phyloP scores from a whole-genome alignment of 2,329 filamentous ascomycete species.

The Metarhizium album region DNA sequence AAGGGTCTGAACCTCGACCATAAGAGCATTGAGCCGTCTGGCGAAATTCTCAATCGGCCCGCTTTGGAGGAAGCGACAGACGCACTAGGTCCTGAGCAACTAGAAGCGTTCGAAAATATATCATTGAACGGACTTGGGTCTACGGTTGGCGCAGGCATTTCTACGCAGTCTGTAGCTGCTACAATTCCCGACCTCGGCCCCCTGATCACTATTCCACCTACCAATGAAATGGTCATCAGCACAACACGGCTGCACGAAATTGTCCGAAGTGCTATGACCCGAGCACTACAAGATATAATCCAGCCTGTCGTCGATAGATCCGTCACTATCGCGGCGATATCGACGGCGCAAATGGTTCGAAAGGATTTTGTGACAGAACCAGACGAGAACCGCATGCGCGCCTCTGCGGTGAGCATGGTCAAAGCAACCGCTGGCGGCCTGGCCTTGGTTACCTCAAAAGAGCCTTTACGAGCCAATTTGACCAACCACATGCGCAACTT shows the following conservation, averaged over 20 bases:
- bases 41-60: conserved; percentile 70
- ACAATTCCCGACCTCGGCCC: conserved; percentile 76
- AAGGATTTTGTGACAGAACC: conserved; percentile 95
- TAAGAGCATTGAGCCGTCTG: conserved; percentile 79
- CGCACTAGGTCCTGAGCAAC: conserved; percentile 50
- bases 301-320: conserved; percentile 95
- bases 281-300: conserved; percentile 91
- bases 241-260: conserved; percentile 60
- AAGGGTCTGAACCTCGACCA: conserved; percentile 87
- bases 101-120: conserved; percentile 77
- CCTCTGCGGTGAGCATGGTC: conserved; percentile 85
- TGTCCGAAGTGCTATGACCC: conserved; percentile 74
- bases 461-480: conserved; percentile 91
- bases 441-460: conserved; percentile 95
- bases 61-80: conserved; percentile 52
- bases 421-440: conserved; percentile 89
- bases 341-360: conserved; percentile 85
- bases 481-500: conserved; percentile 83
- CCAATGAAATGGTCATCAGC: conserved; percentile 68
- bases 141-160: conserved; percentile 60
- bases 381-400: conserved; percentile 77
- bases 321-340: conserved; percentile 95
- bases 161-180: conserved; percentile 65
- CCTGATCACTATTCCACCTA: conserved; percentile 69
- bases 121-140: conserved; percentile 64